Evolutionary conservation across 2,329 filamentous ascomycete species (phyloP).

Genomic region (Penicillium italicum): DNA sequence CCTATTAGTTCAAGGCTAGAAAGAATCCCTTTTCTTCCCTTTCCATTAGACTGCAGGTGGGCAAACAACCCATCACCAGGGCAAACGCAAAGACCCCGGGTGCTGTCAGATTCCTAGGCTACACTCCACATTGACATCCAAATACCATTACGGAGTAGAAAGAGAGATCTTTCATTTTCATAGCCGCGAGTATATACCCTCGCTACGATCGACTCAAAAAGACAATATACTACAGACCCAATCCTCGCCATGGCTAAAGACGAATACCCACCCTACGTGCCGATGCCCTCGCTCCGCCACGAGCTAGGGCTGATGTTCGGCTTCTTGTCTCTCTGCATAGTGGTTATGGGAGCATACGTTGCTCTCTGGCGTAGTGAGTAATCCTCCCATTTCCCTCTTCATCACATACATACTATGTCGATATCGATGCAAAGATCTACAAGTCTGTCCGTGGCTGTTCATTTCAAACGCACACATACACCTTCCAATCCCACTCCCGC

Average conservation of each 20-base stretch:
- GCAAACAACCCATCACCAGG: background rate
- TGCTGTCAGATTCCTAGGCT: background rate
- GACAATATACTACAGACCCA: background rate
- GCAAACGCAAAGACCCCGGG: background rate
- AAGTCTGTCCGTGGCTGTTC: background rate
- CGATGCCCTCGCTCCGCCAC: conserved; percentile 31
- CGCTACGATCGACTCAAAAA: background rate
- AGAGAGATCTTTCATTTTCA: background rate
- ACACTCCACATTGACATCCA: background rate
- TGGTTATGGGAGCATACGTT: conserved; percentile 35
- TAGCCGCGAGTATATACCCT: background rate
- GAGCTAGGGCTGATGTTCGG: conserved; percentile 42
- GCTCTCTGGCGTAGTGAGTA: conserved; percentile 35
- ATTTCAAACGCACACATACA: background rate
- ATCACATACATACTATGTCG: background rate
- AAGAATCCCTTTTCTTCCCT: background rate
- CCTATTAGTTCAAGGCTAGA: background rate
- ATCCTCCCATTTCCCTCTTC: background rate
- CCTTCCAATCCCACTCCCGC: background rate
- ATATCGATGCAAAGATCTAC: background rate
- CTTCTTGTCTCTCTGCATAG: conserved; percentile 33
- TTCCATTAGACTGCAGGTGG: background rate
- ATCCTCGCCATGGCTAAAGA: background rate
- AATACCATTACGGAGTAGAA: background rate
- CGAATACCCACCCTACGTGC: conserved; percentile 26